Base-by-base conservation (phyloP, 108 stramenopile species). In the Bacterosira constricta region DNA sequence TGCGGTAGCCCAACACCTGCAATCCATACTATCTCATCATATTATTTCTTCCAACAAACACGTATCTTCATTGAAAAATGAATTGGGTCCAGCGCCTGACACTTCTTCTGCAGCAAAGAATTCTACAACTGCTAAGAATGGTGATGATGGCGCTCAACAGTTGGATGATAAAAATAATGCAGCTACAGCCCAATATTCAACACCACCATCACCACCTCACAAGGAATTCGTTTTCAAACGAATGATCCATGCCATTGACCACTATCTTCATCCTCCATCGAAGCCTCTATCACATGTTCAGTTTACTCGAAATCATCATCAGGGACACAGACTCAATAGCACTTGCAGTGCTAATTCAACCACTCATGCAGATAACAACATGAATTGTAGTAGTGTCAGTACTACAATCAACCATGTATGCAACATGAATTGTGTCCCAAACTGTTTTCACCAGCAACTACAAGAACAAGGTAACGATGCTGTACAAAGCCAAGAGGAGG, bases 301-400 rank as follows among this genome's bases (percentile, higher is more conserved):
- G 10, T 56, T 20, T 51, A 10, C 46, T 7, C 61, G 37, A 0
- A 46, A 65, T 26, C 64, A 66, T 25, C 64, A 66, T 25, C 64
- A 66, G 26, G 64, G 64, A n/a, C 64, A 66, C 35, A 32, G 36
- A 23, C 20, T 66, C 10, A 26, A 39, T 35, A 66, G 64, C 15
- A 18, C 36, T 46, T 12, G n/a, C n/a, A 64, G 55, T 31, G 30
- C 46, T 12, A 46, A 38, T 62, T 23, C 3, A n/a, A n/a, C n/a
- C n/a, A n/a, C n/a, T n/a, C n/a, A n/a, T n/a, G n/a, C n/a, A n/a
- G n/a, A n/a, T n/a, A n/a, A n/a, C n/a, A n/a, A n/a, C n/a, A n/a
- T n/a, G n/a, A n/a, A n/a, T n/a, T n/a, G n/a, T 23, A 42, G 49
- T 23, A 52, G 35, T 31, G 52, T 23, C 5, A 32, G 21, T 36